Evolutionary conservation across 2,329 filamentous ascomycete genomes (phyloP), one percentile per base, ranked within the genome.

Genomic region (Fusarium sp.): DNA sequence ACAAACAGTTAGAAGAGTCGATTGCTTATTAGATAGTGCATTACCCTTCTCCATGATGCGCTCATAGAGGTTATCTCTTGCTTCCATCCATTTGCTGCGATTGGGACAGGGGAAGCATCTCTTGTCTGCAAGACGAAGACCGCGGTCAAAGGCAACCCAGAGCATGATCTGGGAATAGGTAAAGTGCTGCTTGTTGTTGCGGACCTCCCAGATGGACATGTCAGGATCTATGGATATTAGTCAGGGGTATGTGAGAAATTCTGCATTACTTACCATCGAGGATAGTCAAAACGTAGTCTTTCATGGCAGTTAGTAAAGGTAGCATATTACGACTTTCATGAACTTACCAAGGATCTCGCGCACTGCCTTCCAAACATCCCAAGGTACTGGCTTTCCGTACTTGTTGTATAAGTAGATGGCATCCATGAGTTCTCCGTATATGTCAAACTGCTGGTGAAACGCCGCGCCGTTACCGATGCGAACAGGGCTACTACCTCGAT

Each of bases 141-240:
- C 91, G 7, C 91, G 88, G 75, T 94, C 91, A 65, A 94, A 88
- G 19, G 91, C 90, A 5, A 94, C 91, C 91, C 91, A 94, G 21
- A 94, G 83, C 89, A 94, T 92, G 66, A 94, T 85, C 74, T 94
- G 92, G n/a, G 89, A 92, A 77, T 94, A 94, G 15, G 89, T 87
- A 69, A 93, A 94, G 73, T 93, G 87, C 76, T 93, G 91, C 74
- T 91, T 91, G 72, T 88, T 81, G 67, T 91, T 91, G 40, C 91
- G 86, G 7, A 93, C 91, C 75, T 94, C 91, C 91, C 91, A 94
- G 71, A 94, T 94, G 4, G 90, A 93, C 90, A 93, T 93, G 73
- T 94, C 91, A 14, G 88, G 87, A 42, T 89, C 83, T 85, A 69
- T 55, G 23, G 17, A 4, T 8, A 19, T 61, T 19, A 52, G 45